Percentiles rank a stretch among this genome's conserved stretches.
phyloP scores from a whole-genome alignment of 2,329 filamentous ascomycete species.

The Cryoendolithus antarcticus region DNA sequence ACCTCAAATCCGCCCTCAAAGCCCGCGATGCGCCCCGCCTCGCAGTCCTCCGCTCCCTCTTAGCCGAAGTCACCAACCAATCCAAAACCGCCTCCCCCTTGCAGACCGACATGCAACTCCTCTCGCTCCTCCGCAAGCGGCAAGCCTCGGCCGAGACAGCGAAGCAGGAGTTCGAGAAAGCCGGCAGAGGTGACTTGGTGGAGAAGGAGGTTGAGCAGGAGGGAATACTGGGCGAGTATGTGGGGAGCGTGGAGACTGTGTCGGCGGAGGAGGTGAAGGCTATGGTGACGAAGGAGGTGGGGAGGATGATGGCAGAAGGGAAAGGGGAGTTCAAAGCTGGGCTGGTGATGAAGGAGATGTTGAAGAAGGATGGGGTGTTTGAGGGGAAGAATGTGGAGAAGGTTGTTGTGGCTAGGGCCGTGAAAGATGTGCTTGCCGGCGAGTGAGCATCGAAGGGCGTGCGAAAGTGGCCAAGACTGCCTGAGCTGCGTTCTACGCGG shows the following conservation, averaged over 20 bases:
- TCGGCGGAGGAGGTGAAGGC: conserved; percentile 45
- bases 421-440: conserved; percentile 34
- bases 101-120: conserved; percentile 55
- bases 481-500: no score
- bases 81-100: conserved; percentile 63
- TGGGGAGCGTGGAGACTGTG: conserved; percentile 45
- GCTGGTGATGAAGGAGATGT: conserved; percentile 50
- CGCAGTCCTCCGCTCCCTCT: conserved; percentile 53
- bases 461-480: no score
- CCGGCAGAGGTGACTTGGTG: conserved; percentile 54
- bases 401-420: conserved; percentile 46
- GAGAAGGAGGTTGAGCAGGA: conserved; percentile 59
- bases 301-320: conserved; percentile 24
- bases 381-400: conserved; percentile 55
- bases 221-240: conserved; percentile 53
- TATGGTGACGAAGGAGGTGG: conserved; percentile 41
- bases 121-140: conserved; percentile 54
- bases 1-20: conserved; percentile 37
- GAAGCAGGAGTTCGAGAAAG: conserved; percentile 49
- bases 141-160: conserved; percentile 47
- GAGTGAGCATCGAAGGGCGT: no score
- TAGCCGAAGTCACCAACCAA: conserved; percentile 61
- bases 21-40: conserved; percentile 45
- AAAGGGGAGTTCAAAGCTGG: conserved; percentile 42
- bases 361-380: conserved; percentile 38